These are phyloP conservation scores for Phaeosphaeria sp. DNA, from an alignment of 2,329 filamentous ascomycete genomes.

Conservation along the genomic window DNA sequence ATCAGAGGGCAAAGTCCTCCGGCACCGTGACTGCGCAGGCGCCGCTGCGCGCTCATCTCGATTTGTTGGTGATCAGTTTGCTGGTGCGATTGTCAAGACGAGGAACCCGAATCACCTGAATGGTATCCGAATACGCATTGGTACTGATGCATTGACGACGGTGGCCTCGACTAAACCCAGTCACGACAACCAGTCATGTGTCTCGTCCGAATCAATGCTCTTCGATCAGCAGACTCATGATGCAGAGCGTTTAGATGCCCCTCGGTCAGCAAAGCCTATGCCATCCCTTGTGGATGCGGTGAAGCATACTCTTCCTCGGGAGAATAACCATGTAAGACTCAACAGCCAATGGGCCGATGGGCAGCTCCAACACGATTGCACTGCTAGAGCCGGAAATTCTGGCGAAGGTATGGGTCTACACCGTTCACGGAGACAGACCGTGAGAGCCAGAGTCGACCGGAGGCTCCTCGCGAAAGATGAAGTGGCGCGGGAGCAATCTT, in stretches of 20 bases:
- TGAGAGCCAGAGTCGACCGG: neutral
- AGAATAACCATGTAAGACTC: neutral
- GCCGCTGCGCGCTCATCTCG: conserved; percentile 1
- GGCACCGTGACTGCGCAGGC: conserved; percentile 1
- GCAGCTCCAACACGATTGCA: neutral
- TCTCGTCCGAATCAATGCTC: conserved; percentile 45
- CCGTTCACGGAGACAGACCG: neutral
- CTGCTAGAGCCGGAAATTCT: neutral
- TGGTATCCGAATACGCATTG: conserved; percentile 45
- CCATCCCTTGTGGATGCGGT: neutral
- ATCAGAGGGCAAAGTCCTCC: conserved; percentile 5
- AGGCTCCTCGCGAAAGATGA: neutral
- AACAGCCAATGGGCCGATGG: neutral
- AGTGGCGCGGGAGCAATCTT: conserved; percentile 4
- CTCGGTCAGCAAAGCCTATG: conserved; percentile 1
- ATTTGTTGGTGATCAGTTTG: conserved; percentile 4
- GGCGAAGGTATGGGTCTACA: neutral
- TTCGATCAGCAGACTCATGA: conserved; percentile 36
- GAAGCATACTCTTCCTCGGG: neutral
- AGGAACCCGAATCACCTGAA: conserved; percentile 11
- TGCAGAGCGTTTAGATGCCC: conserved; percentile 9
- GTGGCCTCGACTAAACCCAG: conserved; percentile 20
- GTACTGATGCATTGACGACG: conserved; percentile 42
- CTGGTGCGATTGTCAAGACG: conserved; percentile 6
- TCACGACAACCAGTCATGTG: conserved; percentile 13